Evolutionary conservation across 2,329 filamentous ascomycete species (phyloP).

Genomic region (Coniochaeta sp.): DNA sequence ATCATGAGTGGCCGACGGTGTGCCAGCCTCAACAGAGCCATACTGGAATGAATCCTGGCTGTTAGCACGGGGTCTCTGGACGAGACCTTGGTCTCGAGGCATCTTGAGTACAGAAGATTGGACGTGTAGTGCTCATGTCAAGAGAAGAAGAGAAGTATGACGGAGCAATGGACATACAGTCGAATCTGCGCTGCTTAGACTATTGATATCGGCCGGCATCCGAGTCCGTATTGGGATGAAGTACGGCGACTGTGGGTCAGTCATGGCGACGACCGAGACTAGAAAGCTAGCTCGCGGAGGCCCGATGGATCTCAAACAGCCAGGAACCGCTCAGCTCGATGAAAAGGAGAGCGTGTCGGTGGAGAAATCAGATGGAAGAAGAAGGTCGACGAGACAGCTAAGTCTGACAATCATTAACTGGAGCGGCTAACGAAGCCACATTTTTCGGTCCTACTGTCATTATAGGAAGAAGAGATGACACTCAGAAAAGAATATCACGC

Average conservation of each 20-base stretch:
- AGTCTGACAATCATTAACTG: not conserved
- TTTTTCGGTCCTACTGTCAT: not conserved
- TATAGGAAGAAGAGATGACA: slow-evolving; percentile 1
- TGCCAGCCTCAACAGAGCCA: slow-evolving; percentile 28
- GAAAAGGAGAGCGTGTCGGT: not conserved
- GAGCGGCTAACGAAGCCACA: not conserved
- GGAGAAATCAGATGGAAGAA: not conserved
- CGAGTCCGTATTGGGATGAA: slow-evolving; percentile 48
- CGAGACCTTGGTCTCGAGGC: not conserved
- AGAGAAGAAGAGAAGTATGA: not conserved
- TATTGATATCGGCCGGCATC: slow-evolving; percentile 35
- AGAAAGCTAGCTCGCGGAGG: not conserved
- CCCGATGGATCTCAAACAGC: not conserved
- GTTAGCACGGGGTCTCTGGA: not conserved
- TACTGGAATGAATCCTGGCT: slow-evolving; percentile 24
- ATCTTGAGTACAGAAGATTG: not conserved
- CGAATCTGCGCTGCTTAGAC: slow-evolving; percentile 39
- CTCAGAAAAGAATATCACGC: not conserved
- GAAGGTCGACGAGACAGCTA: not conserved
- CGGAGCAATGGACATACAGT: slow-evolving; percentile 30
- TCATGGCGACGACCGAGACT: slow-evolving; percentile 23
- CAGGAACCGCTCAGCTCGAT: not conserved
- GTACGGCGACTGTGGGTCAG: slow-evolving; percentile 27
- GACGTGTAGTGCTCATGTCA: not conserved
- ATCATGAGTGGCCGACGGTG: slow-evolving; percentile 43